Evolutionary conservation across 768 basidiomycete genomes (phyloP), one percentile per base, ranked within the genome.

Genomic region (Gloeopeniophorella convolvens): DNA sequence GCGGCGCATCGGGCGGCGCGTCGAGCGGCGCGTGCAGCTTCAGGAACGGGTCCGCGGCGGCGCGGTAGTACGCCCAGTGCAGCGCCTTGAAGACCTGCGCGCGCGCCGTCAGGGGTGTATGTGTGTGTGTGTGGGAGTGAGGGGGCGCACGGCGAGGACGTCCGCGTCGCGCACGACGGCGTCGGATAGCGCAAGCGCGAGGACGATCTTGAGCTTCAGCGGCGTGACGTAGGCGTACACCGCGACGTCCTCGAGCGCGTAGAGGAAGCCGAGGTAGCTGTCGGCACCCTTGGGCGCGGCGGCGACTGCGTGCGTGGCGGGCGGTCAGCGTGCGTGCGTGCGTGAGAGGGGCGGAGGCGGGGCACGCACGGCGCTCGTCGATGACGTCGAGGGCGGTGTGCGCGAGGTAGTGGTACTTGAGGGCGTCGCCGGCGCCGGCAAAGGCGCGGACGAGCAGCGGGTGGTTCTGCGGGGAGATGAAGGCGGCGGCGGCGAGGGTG

Each of bases 181-280:
- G 62, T 95, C 92, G 7, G 86, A 80, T 55, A 93, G 68, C 7
- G 87, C 82, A 43, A 94, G 66, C 1, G 83, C 84, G 45, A 94
- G 62, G 50, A 95, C 76, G 60, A 95, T 90, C 71, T 92, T 93
- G 60, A 92, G 75, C 62, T 85, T 89, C 54, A 89, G 70, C 11
- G 91, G 89, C 9, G 89, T 92, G 42, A 92, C 79, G 67, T 91
- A 95, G 33, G 91, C 92, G 65, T 94, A 94, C 32, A 91, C 88
- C 2, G 89, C 90, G 42, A 89, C 85, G 58, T 94, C 91, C 67
- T 95, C 92, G 75, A 94, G 85, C n/a, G 84, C 77, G 65, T 89
- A 91, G 21, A 95, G 68, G 48, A 94, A 71, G 5, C 90, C 91
- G 31, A 92, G 75, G 62, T 93, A 95, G 62, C 85, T 83, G 28